A percentile compares a stretch with the other conserved stretches of the same genome.
Evolutionary conservation across 352 stramenopile species (phyloP).

Genomic region (Halophytophthora polymorphica): DNA sequence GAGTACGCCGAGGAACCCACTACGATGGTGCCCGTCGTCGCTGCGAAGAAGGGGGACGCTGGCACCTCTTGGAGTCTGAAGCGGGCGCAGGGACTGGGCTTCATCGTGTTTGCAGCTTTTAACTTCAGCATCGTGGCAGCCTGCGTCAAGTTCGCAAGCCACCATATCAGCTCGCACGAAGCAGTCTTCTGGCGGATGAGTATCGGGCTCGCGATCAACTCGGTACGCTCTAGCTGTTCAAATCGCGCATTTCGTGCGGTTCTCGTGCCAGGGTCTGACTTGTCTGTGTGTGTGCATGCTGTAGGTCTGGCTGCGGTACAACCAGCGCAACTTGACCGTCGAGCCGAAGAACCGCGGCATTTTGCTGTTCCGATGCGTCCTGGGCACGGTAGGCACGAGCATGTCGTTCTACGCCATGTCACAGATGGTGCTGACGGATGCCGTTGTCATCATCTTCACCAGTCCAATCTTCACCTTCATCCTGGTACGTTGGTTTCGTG

Average conservation of each 20-base stretch:
- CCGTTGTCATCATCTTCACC: conserved; percentile 63
- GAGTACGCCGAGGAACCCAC: conserved; percentile 1
- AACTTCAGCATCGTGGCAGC: conserved; percentile 60
- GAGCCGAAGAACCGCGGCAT: conserved; percentile 21
- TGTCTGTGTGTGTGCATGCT: background rate
- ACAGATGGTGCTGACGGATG: conserved; percentile 66
- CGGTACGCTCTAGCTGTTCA: conserved; percentile 14
- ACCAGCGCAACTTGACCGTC: conserved; percentile 36
- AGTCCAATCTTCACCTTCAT: conserved; percentile 57
- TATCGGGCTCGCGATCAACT: conserved; percentile 44
- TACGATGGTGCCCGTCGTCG: conserved; percentile 7
- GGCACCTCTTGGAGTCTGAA: conserved; percentile 12
- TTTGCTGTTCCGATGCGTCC: conserved; percentile 43
- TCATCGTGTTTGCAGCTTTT: conserved; percentile 43
- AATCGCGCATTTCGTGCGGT: background rate
- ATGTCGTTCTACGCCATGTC: conserved; percentile 55
- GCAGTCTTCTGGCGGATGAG: conserved; percentile 52
- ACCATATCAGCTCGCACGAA: conserved; percentile 40
- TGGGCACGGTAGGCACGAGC: conserved; percentile 38
- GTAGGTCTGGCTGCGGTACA: conserved; percentile 31
- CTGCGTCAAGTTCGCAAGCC: conserved; percentile 52
- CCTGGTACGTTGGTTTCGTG: conserved; percentile 23
- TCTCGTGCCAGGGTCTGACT: background rate
- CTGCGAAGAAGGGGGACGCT: background rate
- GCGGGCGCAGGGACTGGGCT: conserved; percentile 28